Conservation (phyloP, 208 protist species). For the Leishmania martiniquensis region DNA sequence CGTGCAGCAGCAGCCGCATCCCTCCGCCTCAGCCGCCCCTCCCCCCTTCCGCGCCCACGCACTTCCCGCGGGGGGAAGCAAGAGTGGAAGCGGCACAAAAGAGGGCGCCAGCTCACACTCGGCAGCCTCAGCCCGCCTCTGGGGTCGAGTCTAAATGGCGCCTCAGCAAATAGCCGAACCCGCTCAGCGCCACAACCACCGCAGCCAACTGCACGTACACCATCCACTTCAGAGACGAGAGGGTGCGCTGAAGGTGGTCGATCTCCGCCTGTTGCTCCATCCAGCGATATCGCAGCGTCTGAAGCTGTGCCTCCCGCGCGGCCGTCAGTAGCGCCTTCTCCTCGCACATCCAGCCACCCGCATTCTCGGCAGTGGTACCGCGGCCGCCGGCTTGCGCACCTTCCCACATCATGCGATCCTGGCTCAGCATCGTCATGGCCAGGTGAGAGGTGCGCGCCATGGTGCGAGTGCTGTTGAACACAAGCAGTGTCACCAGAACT, state of each 20-base stretch:
- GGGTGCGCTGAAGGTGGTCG: slow-evolving; percentile 43
- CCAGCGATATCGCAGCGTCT: slow-evolving; percentile 80
- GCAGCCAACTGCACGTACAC: slow-evolving; percentile 42
- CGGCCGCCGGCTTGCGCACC: neutral
- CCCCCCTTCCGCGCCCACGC: neutral
- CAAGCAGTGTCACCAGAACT: slow-evolving; percentile 56
- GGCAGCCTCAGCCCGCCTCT: neutral
- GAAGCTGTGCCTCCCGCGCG: slow-evolving; percentile 73
- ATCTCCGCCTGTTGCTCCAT: slow-evolving; percentile 73
- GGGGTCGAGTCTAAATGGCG: neutral
- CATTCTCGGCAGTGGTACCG: neutral
- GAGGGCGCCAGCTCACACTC: neutral
- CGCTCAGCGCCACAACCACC: slow-evolving; percentile 31
- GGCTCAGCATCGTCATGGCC: slow-evolving; percentile 27
- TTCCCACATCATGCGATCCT: slow-evolving; percentile 22
- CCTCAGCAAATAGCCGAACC: slow-evolving; percentile 25
- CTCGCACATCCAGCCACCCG: slow-evolving; percentile 35
- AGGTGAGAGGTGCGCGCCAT: slow-evolving; percentile 38
- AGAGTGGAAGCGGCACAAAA: neutral
- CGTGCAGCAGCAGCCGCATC: neutral
- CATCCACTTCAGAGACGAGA: slow-evolving; percentile 59
- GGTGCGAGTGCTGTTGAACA: slow-evolving; percentile 54
- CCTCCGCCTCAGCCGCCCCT: neutral
- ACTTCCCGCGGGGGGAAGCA: neutral
- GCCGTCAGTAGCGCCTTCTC: slow-evolving; percentile 66